A percentile compares a stretch with the other conserved stretches of the same genome.
phyloP scores from a whole-genome alignment of 345 rosid species.

The Ceriops decandra region DNA sequence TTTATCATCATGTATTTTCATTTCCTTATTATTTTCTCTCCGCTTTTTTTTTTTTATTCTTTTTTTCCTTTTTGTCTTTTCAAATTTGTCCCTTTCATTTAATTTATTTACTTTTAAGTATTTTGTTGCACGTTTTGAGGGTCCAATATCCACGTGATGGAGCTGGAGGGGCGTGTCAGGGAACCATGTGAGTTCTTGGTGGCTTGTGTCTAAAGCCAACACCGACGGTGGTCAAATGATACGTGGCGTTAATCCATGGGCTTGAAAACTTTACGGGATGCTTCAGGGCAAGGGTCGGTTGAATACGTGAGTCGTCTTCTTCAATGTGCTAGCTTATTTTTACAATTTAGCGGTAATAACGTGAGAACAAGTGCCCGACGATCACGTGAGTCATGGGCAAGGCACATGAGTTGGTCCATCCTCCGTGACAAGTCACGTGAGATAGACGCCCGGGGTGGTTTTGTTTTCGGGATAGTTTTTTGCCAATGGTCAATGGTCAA shows the following conservation, averaged over 20 bases:
- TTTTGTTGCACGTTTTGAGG: conserved; percentile 24
- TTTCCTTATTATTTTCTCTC: background rate
- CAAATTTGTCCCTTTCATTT: background rate
- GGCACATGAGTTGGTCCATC: conserved; percentile 18
- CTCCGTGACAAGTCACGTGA: conserved; percentile 26
- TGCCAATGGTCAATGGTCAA: background rate
- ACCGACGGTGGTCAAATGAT: conserved; percentile 50
- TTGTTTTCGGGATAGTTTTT: conserved; percentile 6
- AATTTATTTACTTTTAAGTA: background rate
- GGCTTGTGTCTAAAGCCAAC: conserved; percentile 34
- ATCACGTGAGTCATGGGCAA: conserved; percentile 38
- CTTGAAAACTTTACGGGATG: conserved; percentile 6
- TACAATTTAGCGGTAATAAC: conserved; percentile 15
- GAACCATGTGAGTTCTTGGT: conserved; percentile 40
- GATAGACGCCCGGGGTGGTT: conserved; percentile 6
- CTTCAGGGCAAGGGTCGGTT: background rate
- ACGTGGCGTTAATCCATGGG: conserved; percentile 31
- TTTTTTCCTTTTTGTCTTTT: background rate
- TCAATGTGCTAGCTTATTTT: background rate
- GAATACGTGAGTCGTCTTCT: conserved; percentile 2
- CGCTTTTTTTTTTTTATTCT: no score
- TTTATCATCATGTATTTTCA: background rate
- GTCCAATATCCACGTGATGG: conserved; percentile 43
- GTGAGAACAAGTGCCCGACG: conserved; percentile 40
- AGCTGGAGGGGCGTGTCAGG: conserved; percentile 45